Conservation (phyloP, 2,329 filamentous ascomycete genomes). For the Fusarium algeriense region DNA sequence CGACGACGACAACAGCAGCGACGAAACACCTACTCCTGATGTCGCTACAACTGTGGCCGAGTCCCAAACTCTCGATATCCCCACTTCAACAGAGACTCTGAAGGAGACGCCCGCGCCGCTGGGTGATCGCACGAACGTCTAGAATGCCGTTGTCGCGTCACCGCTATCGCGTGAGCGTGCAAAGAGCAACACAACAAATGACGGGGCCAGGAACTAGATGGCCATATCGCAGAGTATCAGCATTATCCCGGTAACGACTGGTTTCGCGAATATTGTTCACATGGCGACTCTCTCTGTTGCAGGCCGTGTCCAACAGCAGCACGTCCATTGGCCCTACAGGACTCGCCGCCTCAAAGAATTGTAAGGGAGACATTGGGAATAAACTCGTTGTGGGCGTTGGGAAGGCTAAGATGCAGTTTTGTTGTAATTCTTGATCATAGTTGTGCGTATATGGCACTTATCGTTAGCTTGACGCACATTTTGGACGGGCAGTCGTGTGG, state of each 20-base stretch:
- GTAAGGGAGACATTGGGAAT: not conserved
- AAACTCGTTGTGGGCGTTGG: not conserved
- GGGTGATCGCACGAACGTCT: conserved; percentile 26
- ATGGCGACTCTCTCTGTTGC: not conserved
- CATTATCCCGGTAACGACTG: no score
- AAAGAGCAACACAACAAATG: not conserved
- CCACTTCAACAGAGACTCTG: conserved; percentile 25
- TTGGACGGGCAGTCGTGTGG: not conserved
- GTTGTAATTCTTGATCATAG: not conserved
- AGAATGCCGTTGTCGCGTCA: conserved; percentile 9
- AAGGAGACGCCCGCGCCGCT: conserved; percentile 21
- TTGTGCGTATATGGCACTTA: not conserved
- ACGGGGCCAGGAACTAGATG: not conserved
- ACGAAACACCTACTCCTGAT: conserved; percentile 14
- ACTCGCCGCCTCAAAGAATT: not conserved
- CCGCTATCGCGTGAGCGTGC: not conserved
- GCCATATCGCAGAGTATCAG: not conserved
- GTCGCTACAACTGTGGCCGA: conserved; percentile 5
- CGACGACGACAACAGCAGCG: conserved; percentile 55
- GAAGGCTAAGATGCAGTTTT: not conserved
- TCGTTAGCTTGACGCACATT: not conserved
- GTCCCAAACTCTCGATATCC: conserved; percentile 22
- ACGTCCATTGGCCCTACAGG: not conserved
- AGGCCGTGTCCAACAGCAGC: not conserved
- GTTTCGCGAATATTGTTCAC: not conserved